Evolutionary conservation across 768 basidiomycete species (phyloP), one percentile per base, ranked within the genome.

Genomic region (Suillus luteus): DNA sequence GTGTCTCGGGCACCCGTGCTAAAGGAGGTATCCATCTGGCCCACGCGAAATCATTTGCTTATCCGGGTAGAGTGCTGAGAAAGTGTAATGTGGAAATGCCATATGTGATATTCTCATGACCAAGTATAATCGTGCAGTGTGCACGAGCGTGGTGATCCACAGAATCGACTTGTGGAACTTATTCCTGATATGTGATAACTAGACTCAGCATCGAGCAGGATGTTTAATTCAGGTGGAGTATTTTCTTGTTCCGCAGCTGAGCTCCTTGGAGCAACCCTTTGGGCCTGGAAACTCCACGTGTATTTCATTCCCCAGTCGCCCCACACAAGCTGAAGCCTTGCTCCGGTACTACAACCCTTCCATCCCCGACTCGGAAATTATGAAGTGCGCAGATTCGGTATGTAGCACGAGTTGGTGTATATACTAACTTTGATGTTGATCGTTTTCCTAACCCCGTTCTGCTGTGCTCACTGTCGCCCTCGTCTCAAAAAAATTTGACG

Each of bases 231-330:
- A 58, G 38, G 57, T 24, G 22, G 55, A n/a, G 37, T 38, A 19
- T 15, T 57, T 58, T 41, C 40, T 27, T 58, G 6, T 54, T 33
- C 33, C 52, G 52, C 19, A 52, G 19, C 5, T 41, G 27, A 2
- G 31, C 31, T 31, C 31, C 31, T 31, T 31, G 31, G 31, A 31
- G 31, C 31, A 3, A 31, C 31, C 27, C 31, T 37, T 37, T 35
- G 35, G 38, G 38, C 27, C 57, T 41, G 40, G 24, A 3, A 40
- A 27, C 9, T 58, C 2, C 40, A 58, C 57, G 57, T 41, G 40
- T 9, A 27, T 58, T 58, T 58, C 40, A 58, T 58, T 27, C 52
- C 52, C 52, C 31, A 54, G 19, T 54, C 52, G 31, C 57, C 41
- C 57, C 57, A 41, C 40, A 41, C 6, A 33, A 9, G 15, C 12